Base-by-base conservation (phyloP, 1,284 basidiomycete genomes). In the Microbotryomycetes sp. region DNA sequence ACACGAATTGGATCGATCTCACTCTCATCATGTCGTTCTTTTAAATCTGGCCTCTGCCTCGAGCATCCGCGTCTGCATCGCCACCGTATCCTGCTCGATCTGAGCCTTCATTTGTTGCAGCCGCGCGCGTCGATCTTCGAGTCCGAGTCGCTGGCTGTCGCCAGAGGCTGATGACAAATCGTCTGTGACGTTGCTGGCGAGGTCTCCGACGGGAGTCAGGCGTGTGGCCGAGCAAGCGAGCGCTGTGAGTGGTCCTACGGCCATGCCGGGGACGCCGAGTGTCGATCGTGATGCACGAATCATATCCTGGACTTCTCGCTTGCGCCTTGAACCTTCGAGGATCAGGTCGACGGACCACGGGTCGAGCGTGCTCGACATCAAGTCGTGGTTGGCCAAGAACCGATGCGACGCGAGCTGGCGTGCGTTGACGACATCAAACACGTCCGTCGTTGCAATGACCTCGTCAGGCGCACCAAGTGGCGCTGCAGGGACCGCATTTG, bases 371-470 rank as follows among this genome's bases (percentile, higher is more conserved):
- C 46, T 21, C 2, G 59, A 47, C 30, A 66, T n/a, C 27, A 48
- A 23, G 13, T 64, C 62, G 51, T 68, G 64, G 11, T 61, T 31
- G 23, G 15, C 15, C 3, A 57, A 48, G 46, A 62, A 57, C 16
- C 66, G 64, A 35, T 59, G 54, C 2, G 54, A 54, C 13, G 64
- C 64, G 24, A 64, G 27, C 26, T 64, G 61, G 1, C 64, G 61
- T 5, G 55, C 41, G 9, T 62, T 58, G 4, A 68, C 27, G 21
- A 57, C 35, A 35, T 68, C 66, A 48, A 68, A 52, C n/a, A 68
- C 41, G 45, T 68, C 66, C 18, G 35, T 41, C 18, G 35, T 18
- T 9, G 35, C 11, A 41, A 18, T 18, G 18, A 41, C 18, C 35
- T 41, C 35, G 35, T 41, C 35, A 41, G 18, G 11, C 18, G 35